Evolutionary conservation across 768 basidiomycete species (phyloP), one percentile per base, ranked within the genome.

Genomic region (Suillus brevipes): DNA sequence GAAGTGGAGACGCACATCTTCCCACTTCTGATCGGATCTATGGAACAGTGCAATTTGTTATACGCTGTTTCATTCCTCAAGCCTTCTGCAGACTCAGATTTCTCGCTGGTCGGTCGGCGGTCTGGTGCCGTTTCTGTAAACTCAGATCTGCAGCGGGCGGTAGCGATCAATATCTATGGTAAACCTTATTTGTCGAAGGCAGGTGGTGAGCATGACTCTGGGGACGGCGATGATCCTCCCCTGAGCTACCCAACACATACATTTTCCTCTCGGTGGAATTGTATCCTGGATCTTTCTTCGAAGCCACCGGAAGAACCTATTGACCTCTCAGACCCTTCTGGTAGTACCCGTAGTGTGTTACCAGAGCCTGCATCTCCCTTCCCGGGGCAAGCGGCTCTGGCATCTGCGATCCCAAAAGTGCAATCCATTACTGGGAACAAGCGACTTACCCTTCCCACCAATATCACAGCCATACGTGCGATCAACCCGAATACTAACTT

Each of bases 241-340:
- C 28, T 72, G 8, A 67, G 73, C 1, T 92, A 88, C 68, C 93
- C 91, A 0, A 93, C 95, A 9, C 79, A 78, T 14, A 81, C 86
- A 0, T 97, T 95, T 75, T 85, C 88, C 0, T 95, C 95, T 1
- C 81, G 89, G 37, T 97, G 95, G 95, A 97, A 94, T 68, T 95
- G 94, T 68, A 81, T 92, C 2, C 85, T 97, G 23, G 93, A 96
- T 74, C 81, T 97, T n/a, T 78, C 84, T 2, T 71, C 83, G 3
- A 75, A 70, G 59, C 70, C 68, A 25, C 68, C 38, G 38, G 68
- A 75, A 65, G 67, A 69, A 68, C 66, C 69, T 52, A 43, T 37
- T 58, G 67, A 68, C 62, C 61, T 68, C 36, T 66, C 64, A 37
- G 71, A 67, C 60, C 55, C 62, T 25, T 59, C 63, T 62, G 67